Percentiles rank a stretch among this genome's conserved stretches.
phyloP scores from a whole-genome alignment of 768 basidiomycete genomes.

The Phylloporus sp. region DNA sequence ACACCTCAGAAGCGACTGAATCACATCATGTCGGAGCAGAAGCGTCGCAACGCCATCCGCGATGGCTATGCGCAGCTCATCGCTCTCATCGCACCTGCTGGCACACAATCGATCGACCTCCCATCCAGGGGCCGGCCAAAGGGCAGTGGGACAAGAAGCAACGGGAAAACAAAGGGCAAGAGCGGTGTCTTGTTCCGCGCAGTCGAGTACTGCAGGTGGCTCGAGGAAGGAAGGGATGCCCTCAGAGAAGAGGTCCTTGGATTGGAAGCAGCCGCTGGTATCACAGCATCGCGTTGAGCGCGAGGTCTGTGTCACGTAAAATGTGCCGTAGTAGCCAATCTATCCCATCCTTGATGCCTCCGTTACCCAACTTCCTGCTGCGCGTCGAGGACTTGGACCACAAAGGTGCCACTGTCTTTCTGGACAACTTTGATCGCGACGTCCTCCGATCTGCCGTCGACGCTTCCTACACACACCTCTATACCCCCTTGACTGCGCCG shows the following conservation, averaged over 20 bases:
- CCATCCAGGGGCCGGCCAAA: slow-evolving; percentile 78
- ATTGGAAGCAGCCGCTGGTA: slow-evolving; percentile 63
- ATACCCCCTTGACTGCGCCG: slow-evolving; percentile 42
- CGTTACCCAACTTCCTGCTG: slow-evolving; percentile 50
- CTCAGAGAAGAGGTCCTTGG: slow-evolving; percentile 62
- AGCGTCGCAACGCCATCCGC: slow-evolving; percentile 86
- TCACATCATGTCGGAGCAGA: slow-evolving; percentile 94
- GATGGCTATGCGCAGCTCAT: slow-evolving; percentile 87
- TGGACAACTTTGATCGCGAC: slow-evolving; percentile 42
- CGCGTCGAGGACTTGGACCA: slow-evolving; percentile 56
- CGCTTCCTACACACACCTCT: slow-evolving; percentile 38
- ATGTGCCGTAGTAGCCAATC: no score
- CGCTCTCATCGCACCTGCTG: slow-evolving; percentile 73
- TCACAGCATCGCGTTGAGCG: slow-evolving; percentile 22
- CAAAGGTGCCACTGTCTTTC: slow-evolving; percentile 53
- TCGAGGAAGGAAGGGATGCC: slow-evolving; percentile 77
- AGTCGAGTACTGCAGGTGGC: slow-evolving; percentile 78
- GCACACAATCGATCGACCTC: slow-evolving; percentile 64
- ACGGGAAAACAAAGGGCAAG: slow-evolving; percentile 77
- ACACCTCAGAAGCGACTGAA: slow-evolving; percentile 85
- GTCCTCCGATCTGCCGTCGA: slow-evolving; percentile 36
- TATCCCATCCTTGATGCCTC: slow-evolving; percentile 20
- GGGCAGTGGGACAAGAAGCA: slow-evolving; percentile 61
- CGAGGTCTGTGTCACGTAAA: slow-evolving; percentile 14
- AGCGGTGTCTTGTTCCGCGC: slow-evolving; percentile 85